Evolutionary conservation across 129 eudicot genomes (phyloP), one percentile per base, ranked within the genome.

Genomic region (Flaveria sonorensis): DNA sequence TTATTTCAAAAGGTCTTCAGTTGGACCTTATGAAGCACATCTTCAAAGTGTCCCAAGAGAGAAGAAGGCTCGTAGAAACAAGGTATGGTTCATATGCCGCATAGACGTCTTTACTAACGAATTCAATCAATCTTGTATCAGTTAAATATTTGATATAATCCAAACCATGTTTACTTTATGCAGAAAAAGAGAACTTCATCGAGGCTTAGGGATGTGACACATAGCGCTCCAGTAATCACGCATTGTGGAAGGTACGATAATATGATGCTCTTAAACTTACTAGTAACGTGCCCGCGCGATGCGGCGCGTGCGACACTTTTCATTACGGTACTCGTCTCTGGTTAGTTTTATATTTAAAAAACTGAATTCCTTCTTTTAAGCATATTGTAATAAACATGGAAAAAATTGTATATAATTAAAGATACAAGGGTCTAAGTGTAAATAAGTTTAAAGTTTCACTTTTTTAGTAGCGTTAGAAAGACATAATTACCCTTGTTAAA

Each of bases 1-100:
- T 74, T 91, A 91, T 85, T 95, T 95, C 36, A 88, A 78, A 80
- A 85, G 89, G 74, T 83, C 92, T 75, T 89, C 97, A 67, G 85
- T 75, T 68, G 84, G 88, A 42, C 85, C 84, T 20, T 85, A 80
- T 80, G 96, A 77, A 79, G 80, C 82, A 61, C 76, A 68, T 72
- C 55, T 76, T 53, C 88, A 82, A 65, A 88, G 75, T 79, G 75
- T 68, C 52, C 75, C 59, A 14, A 85, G 83, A 81, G 87, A 86
- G 36, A 91, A 81, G 80, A 92, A 92, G 83, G 85, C 88, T 59
- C 91, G 89, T 47, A 86, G 86, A 83, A 82, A 67, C 47, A 86
- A 95, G 89, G 99, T 88, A 86, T 68, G 50, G 21, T 64, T 51
- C 74, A 65, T 52, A 23, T 47, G 30, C 66, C n/a, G 21, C 48